These are phyloP conservation scores for Rhamnella rubrinervis DNA, from an alignment of 331 rosid species.

Conservation along the genomic window DNA sequence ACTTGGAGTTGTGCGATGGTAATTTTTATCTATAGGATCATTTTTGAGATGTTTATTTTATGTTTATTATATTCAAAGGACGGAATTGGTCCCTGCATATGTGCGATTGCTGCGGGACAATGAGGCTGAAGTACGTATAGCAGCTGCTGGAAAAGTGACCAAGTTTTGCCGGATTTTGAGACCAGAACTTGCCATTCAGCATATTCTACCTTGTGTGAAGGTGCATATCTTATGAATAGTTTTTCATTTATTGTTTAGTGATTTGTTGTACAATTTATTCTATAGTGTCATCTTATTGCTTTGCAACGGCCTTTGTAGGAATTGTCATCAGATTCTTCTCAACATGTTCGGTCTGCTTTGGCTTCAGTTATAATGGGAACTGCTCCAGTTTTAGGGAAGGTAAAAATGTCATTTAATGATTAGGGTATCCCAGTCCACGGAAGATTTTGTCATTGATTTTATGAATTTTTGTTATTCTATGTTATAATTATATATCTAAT, in stretches of 20 bases:
- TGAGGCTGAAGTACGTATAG: conserved; percentile 98
- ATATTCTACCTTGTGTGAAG: conserved; percentile 97
- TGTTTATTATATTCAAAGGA: conserved; percentile 41
- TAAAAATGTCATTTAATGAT: conserved; percentile 20
- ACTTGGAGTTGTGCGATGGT: neutral
- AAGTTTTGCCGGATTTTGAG: conserved; percentile 86
- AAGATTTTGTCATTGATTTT: neutral
- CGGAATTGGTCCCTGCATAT: conserved; percentile 92
- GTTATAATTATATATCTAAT: too few species aligned
- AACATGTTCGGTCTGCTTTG: conserved; percentile 96
- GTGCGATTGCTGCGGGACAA: conserved; percentile 96
- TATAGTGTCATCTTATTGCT: conserved; percentile 11
- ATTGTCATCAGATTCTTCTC: conserved; percentile 94
- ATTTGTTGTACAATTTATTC: conserved; percentile 1
- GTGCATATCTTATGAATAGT: conserved; percentile 37
- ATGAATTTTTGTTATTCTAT: too few species aligned
- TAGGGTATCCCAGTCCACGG: neutral
- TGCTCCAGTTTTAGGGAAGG: conserved; percentile 98
- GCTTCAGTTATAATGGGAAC: conserved; percentile 99
- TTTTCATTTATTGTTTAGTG: conserved; percentile 7
- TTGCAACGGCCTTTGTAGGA: conserved; percentile 53
- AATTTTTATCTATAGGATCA: conserved; percentile 8
- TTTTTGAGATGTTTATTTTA: conserved; percentile 18
- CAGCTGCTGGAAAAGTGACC: conserved; percentile 98
- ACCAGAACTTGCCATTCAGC: conserved; percentile 86